phyloP scores from a whole-genome alignment of 1,139 yeast genomes.

The Sugiyamaella pinicola region DNA sequence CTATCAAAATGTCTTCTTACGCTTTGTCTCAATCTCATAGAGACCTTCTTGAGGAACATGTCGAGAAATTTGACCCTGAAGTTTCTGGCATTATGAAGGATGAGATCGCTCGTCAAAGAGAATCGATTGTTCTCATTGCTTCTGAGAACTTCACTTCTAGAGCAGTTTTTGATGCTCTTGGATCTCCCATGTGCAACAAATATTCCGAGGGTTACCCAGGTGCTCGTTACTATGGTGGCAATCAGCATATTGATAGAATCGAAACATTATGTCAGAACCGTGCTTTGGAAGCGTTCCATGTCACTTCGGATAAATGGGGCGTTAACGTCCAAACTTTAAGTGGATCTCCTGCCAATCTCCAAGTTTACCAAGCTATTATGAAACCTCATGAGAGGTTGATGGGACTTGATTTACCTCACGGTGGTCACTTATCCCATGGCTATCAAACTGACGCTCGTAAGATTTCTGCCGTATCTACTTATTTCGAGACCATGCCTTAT shows the following conservation, averaged over 20 bases:
- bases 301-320: constrained; percentile 85
- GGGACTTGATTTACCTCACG: constrained; percentile 97
- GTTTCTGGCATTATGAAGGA: constrained; percentile 71
- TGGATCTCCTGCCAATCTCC: constrained; percentile 95
- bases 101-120: constrained; percentile 83
- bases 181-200: constrained; percentile 96
- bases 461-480: constrained; percentile 87
- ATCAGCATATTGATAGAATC: constrained; percentile 88
- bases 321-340: constrained; percentile 93
- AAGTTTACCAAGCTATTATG: constrained; percentile 89
- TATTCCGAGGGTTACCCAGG: constrained; percentile 99
- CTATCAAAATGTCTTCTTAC: constrained; percentile 36
- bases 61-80: constrained; percentile 73
- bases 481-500: constrained; percentile 97
- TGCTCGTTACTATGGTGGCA: constrained; percentile 96
- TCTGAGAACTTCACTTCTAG: constrained; percentile 94
- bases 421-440: constrained; percentile 96
- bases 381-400: constrained; percentile 89
- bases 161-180: constrained; percentile 91
- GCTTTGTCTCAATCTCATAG: constrained; percentile 41
- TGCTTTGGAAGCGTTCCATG: constrained; percentile 81
- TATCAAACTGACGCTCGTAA: constrained; percentile 87
- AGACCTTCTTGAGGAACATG: constrained; percentile 39
- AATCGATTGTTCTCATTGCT: constrained; percentile 88
- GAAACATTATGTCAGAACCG: constrained; percentile 88